Evolutionary conservation across 1,139 yeast genomes (phyloP).

Genomic region (Kurtzmaniella natalensis): DNA sequence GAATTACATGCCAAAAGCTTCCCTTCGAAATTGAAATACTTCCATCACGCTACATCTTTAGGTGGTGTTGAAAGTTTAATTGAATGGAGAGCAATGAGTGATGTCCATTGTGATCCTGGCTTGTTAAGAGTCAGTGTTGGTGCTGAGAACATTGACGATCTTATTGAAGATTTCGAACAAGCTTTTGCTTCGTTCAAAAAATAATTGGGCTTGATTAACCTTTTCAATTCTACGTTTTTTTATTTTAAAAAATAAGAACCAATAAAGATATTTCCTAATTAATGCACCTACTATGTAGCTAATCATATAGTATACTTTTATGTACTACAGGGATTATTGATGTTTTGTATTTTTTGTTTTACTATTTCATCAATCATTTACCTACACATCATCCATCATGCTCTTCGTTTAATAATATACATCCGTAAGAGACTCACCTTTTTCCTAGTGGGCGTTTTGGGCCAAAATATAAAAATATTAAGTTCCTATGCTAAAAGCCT

Average conservation of each 20-base stretch:
- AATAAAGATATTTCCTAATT: constrained; percentile 1
- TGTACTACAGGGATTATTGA: too few relatives aligned
- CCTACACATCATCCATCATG: too few relatives aligned
- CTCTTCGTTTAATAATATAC: too few relatives aligned
- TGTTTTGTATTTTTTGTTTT: too few relatives aligned
- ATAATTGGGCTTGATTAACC: too few relatives aligned
- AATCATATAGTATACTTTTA: background rate
- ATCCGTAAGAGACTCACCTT: too few relatives aligned
- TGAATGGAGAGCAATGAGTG: constrained; percentile 87
- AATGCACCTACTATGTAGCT: background rate
- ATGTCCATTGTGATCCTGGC: constrained; percentile 48
- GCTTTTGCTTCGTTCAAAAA: too few relatives aligned
- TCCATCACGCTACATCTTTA: constrained; percentile 86
- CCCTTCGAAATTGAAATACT: constrained; percentile 64
- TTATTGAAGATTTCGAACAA: constrained; percentile 55
- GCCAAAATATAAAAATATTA: too few relatives aligned
- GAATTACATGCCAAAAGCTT: constrained; percentile 56
- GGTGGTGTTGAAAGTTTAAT: constrained; percentile 93
- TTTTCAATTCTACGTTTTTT: too few relatives aligned
- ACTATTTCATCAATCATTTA: too few relatives aligned
- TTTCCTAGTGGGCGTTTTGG: too few relatives aligned
- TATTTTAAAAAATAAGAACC: constrained; percentile 14
- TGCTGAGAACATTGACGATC: constrained; percentile 67
- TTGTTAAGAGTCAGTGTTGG: constrained; percentile 77
- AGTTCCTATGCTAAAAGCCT: too few relatives aligned